phyloP scores from a whole-genome alignment of 176 grass and related monocot species.

The Ensete glaucum region DNA sequence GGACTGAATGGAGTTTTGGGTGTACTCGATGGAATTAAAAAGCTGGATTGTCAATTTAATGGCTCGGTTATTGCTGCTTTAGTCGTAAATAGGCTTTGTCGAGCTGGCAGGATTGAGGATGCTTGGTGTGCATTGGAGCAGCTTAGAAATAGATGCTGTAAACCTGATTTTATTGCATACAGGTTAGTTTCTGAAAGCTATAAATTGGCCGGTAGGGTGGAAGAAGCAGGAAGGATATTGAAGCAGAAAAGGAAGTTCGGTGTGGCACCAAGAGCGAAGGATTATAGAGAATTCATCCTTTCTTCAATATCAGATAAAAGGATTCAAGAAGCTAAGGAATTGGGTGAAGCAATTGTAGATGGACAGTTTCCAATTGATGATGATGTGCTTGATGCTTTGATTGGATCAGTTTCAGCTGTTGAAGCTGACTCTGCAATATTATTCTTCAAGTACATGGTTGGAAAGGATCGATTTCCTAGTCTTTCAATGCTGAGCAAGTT shows the following conservation, averaged over 20 bases:
- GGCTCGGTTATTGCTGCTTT: constrained; percentile 51
- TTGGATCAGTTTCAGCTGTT: constrained; percentile 46
- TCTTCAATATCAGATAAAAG: constrained; percentile 34
- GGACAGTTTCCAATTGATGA: constrained; percentile 72
- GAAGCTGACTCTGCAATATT: constrained; percentile 45
- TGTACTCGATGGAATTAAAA: constrained; percentile 29
- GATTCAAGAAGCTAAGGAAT: constrained; percentile 65
- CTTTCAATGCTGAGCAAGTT: constrained; percentile 31
- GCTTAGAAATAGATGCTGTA: constrained; percentile 39
- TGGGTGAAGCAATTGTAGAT: constrained; percentile 51
- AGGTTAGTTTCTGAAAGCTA: constrained; percentile 69
- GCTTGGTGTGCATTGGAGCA: constrained; percentile 58
- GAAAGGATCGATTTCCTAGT: constrained; percentile 40
- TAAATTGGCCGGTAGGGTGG: constrained; percentile 23
- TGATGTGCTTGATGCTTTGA: constrained; percentile 46
- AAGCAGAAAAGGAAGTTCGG: constrained; percentile 87
- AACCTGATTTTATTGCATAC: constrained; percentile 78
- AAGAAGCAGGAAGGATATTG: constrained; percentile 59
- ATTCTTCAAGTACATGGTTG: constrained; percentile 76
- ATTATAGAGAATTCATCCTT: constrained; percentile 57
- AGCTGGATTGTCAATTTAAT: constrained; percentile 8
- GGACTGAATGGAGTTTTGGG: constrained; percentile 25
- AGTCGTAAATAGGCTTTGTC: constrained; percentile 43
- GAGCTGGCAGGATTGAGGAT: constrained; percentile 44
- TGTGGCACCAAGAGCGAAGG: constrained; percentile 53